A percentile compares a stretch with the other conserved stretches of the same genome.
Conservation (phyloP, 2,329 filamentous ascomycete species). For the Aspergillus uvarum region DNA sequence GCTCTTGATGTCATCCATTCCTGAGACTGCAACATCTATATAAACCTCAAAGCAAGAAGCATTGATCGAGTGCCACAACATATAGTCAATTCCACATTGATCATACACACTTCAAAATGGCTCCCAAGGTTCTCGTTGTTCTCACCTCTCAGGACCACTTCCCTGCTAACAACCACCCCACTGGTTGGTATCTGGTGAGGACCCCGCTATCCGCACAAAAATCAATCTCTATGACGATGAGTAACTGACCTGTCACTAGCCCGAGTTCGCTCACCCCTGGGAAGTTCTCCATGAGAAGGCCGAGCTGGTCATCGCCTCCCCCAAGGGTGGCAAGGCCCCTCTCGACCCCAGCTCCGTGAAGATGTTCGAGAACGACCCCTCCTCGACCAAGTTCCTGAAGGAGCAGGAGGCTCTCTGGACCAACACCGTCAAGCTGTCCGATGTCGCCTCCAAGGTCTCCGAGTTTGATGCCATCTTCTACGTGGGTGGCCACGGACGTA, state of each 20-base stretch:
- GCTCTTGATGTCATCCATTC: conserved; percentile 6
- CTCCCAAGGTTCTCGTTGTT: conserved; percentile 66
- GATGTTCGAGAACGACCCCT: conserved; percentile 53
- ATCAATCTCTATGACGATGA: not conserved
- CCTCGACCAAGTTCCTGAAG: conserved; percentile 54
- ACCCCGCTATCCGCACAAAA: not conserved
- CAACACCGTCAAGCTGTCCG: conserved; percentile 58
- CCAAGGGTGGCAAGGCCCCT: conserved; percentile 61
- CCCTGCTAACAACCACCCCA: conserved; percentile 49
- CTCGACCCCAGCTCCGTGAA: conserved; percentile 61
- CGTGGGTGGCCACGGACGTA: conserved; percentile 59
- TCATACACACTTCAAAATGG: conserved; percentile 20
- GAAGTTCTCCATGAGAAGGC: conserved; percentile 56
- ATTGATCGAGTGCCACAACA: not conserved
- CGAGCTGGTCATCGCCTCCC: conserved; percentile 60
- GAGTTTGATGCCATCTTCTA: conserved; percentile 66
- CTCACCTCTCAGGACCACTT: conserved; percentile 61
- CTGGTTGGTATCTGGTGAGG: conserved; percentile 68
- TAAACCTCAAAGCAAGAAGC: not conserved
- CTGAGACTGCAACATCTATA: not conserved
- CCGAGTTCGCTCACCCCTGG: conserved; percentile 65
- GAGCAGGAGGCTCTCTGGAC: conserved; percentile 62
- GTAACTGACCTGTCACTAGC: conserved; percentile 29
- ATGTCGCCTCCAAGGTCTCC: conserved; percentile 55
- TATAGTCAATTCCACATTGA: not conserved